phyloP scores from a whole-genome alignment of 2,329 filamentous ascomycete species.

The Tolypocladium amazonense region DNA sequence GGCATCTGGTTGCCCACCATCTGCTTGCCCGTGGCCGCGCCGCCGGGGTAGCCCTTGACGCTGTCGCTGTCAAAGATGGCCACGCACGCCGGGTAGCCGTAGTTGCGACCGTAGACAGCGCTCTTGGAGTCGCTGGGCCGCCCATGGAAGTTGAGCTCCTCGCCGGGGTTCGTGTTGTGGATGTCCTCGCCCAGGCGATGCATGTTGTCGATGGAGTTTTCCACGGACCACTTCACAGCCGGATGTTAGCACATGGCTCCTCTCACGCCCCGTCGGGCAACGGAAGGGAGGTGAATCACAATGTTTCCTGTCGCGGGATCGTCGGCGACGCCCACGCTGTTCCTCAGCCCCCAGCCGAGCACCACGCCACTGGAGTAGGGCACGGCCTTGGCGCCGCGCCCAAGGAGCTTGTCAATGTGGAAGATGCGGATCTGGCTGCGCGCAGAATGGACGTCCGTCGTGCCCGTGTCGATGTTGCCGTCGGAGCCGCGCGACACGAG shows the following conservation, averaged over 20 bases:
- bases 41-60: conserved; percentile 21
- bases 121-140: conserved; percentile 26
- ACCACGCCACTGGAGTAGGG: conserved; percentile 33
- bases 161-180: conserved; percentile 57
- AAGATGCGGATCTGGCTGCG: conserved; percentile 50
- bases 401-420: conserved; percentile 17
- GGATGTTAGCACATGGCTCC: neutral
- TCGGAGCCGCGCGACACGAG: conserved; percentile 52
- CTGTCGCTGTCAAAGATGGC: conserved; percentile 38
- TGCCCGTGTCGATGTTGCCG: conserved; percentile 43
- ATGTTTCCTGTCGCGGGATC: conserved; percentile 37
- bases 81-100: conserved; percentile 55
- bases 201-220: conserved; percentile 56
- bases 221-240: conserved; percentile 40
- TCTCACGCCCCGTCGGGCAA: too few species aligned
- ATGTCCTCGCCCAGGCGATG: conserved; percentile 42
- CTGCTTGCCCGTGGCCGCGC: conserved; percentile 11
- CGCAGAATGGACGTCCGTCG: conserved; percentile 37
- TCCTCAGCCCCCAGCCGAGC: conserved; percentile 57
- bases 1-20: conserved; percentile 13
- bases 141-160: conserved; percentile 63
- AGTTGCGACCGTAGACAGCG: conserved; percentile 32
- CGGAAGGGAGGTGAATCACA: conserved; percentile 1
- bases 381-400: conserved; percentile 6
- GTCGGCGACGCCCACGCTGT: conserved; percentile 57